phyloP scores from a whole-genome alignment of 306 rosid genomes.

The Pterocarpus santalinus region DNA sequence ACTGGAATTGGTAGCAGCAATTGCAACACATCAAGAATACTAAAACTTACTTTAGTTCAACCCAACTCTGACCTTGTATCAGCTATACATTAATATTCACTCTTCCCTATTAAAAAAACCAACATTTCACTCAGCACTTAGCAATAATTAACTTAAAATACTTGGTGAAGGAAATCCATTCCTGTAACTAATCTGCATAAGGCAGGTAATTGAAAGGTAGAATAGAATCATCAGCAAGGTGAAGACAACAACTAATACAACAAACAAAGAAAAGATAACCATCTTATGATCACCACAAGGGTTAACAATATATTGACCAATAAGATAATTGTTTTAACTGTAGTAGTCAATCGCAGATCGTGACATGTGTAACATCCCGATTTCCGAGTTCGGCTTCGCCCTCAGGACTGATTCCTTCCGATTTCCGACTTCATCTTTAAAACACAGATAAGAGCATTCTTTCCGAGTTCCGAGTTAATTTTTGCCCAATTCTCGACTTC shows the following conservation, averaged over 20 bases:
- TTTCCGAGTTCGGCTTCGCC: no score
- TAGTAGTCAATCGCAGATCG: no score
- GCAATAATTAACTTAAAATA: constrained; percentile 6
- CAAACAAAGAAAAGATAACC: not conserved
- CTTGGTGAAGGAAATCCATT: constrained; percentile 8
- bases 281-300: not conserved
- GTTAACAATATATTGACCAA: not conserved
- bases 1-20: not conserved
- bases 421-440: no score
- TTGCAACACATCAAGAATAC: not conserved
- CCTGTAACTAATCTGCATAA: constrained; percentile 42
- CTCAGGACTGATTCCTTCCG: no score
- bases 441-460: no score
- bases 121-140: not conserved
- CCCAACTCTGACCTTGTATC: constrained; percentile 17
- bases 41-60: constrained; percentile 1
- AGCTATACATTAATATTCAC: not conserved
- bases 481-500: no score
- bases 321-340: not conserved
- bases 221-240: no score
- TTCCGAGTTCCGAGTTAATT: no score
- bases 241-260: no score
- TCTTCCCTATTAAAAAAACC: not conserved
- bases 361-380: no score
- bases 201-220: no score